Conservation (phyloP, 148 eudicot genomes). For the Amaranthus cruentus region DNA sequence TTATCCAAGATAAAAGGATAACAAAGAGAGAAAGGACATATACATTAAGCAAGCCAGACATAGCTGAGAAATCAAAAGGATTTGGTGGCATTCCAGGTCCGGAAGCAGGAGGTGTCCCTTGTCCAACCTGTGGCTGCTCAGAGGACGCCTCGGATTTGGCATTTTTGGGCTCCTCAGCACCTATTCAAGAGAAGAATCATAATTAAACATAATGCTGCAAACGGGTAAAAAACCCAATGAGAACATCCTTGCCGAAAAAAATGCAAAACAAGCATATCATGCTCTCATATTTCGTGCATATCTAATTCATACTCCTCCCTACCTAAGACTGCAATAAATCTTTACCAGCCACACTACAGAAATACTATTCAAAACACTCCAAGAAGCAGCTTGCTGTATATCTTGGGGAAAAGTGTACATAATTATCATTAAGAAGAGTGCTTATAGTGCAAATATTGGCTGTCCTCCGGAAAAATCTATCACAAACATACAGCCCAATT, state of each 20-base stretch:
- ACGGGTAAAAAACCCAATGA: neutral
- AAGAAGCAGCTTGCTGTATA: neutral
- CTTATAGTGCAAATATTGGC: neutral
- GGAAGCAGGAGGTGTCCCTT: slow-evolving; percentile 39
- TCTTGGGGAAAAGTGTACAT: no score
- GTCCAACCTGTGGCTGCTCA: slow-evolving; percentile 41
- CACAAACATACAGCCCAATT: neutral
- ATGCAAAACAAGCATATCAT: neutral
- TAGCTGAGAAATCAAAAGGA: slow-evolving; percentile 93
- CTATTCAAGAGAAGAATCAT: slow-evolving; percentile 32
- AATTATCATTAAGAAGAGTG: no score
- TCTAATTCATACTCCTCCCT: neutral
- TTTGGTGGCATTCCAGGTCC: slow-evolving; percentile 53
- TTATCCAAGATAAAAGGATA: neutral
- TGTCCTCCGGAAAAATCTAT: neutral
- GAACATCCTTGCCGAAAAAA: neutral
- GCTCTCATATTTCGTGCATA: neutral
- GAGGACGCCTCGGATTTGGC: slow-evolving; percentile 44
- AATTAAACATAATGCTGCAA: slow-evolving; percentile 3
- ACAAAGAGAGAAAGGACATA: neutral
- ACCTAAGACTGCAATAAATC: neutral
- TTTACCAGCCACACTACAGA: neutral
- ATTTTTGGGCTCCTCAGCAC: slow-evolving; percentile 26
- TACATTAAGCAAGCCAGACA: slow-evolving; percentile 89
- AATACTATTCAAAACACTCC: neutral